These are phyloP conservation scores for Zasmidium cellare DNA, from an alignment of 2,329 filamentous ascomycete genomes.

Conservation along the genomic window DNA sequence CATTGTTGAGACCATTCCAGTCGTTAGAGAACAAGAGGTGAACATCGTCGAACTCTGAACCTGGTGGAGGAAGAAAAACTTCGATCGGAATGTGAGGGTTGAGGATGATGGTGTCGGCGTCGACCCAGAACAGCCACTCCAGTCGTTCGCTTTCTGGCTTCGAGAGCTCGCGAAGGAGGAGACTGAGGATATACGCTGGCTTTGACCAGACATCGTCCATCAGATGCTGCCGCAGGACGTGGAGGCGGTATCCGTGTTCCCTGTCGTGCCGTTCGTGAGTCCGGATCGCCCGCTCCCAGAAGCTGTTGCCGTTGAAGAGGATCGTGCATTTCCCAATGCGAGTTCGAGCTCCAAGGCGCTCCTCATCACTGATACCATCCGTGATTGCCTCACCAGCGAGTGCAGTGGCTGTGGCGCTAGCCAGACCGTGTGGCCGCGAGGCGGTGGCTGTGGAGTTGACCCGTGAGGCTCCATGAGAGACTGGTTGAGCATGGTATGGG, in stretches of 20 bases:
- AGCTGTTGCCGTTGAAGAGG: constrained; percentile 39
- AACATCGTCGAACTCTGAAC: constrained; percentile 36
- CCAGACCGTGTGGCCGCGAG: not conserved
- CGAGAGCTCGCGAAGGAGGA: constrained; percentile 40
- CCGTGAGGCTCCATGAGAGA: not conserved
- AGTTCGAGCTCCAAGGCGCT: constrained; percentile 32
- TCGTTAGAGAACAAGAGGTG: constrained; percentile 42
- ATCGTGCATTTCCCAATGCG: constrained; percentile 43
- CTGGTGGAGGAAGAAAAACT: constrained; percentile 40
- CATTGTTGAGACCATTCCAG: constrained; percentile 45
- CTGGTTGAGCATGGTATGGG: constrained; percentile 18
- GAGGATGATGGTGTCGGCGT: constrained; percentile 47
- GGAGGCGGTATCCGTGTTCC: constrained; percentile 44
- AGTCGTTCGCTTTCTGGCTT: constrained; percentile 41
- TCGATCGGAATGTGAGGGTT: constrained; percentile 44
- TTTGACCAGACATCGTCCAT: constrained; percentile 49
- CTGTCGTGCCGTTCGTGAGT: constrained; percentile 44
- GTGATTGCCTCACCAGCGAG: constrained; percentile 23
- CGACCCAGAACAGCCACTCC: constrained; percentile 47
- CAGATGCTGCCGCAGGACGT: constrained; percentile 43
- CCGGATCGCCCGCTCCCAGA: constrained; percentile 43
- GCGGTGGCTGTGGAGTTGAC: constrained; percentile 1
- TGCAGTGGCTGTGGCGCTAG: not conserved
- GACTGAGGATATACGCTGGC: constrained; percentile 44
- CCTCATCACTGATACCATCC: constrained; percentile 27